These are phyloP conservation scores for Boletus rufocinnamomeus DNA, from an alignment of 768 basidiomycete genomes.

Conservation along the genomic window DNA sequence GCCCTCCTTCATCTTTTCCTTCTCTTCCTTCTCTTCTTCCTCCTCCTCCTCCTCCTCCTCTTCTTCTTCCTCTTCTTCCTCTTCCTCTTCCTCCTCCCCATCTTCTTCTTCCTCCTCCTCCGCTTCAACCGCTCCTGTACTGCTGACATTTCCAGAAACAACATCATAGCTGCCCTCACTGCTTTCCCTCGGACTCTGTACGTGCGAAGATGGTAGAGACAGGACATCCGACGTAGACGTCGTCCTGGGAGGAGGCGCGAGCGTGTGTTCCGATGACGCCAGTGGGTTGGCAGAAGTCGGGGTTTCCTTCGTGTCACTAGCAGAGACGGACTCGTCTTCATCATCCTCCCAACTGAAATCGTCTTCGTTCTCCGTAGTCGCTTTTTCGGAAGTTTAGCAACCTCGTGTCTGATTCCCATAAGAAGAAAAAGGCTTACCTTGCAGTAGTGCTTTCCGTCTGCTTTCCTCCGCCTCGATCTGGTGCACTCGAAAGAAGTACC, in stretches of 20 bases:
- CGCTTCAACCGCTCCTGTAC: slow-evolving; percentile 36
- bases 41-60: slow-evolving; percentile 29
- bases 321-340: slow-evolving; percentile 63
- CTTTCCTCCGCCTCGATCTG: slow-evolving; percentile 81
- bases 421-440: slow-evolving; percentile 47
- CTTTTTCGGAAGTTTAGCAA: slow-evolving; percentile 34
- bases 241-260: slow-evolving; percentile 28
- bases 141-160: slow-evolving; percentile 55
- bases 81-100: slow-evolving; percentile 36
- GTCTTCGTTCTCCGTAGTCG: slow-evolving; percentile 72
- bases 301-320: slow-evolving; percentile 14
- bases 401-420: neutral
- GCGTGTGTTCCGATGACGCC: slow-evolving; percentile 27
- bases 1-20: slow-evolving; percentile 24
- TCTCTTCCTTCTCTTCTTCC: neutral
- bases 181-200: slow-evolving; percentile 51
- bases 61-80: slow-evolving; percentile 26
- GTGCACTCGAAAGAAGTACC: slow-evolving; percentile 87
- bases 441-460: slow-evolving; percentile 73
- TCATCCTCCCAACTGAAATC: slow-evolving; percentile 93
- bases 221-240: slow-evolving; percentile 21
- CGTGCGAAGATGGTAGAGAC: slow-evolving; percentile 36
- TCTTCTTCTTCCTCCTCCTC: slow-evolving; percentile 32
- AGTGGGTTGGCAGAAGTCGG: slow-evolving; percentile 10
- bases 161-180: slow-evolving; percentile 73